Percentiles rank a stretch among this genome's conserved stretches.
Conservation (phyloP, 768 basidiomycete genomes). For the Dacryopinax primogenitus region DNA sequence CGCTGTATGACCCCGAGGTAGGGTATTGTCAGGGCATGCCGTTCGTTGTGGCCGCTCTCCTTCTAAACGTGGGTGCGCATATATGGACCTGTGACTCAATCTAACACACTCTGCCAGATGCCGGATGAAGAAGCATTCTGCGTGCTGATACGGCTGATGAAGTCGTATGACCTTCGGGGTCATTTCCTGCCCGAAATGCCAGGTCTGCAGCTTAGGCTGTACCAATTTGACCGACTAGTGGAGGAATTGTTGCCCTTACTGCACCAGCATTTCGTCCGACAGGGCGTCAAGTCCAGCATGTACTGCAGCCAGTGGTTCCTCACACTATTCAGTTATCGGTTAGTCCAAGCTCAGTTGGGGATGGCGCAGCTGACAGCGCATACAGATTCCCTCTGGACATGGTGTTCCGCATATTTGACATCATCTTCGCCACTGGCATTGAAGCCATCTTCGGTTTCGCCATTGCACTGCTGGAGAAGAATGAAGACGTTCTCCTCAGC, state of each 20-base stretch:
- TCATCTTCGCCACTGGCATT: constrained; percentile 89
- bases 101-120: constrained; percentile 48
- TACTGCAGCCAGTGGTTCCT: constrained; percentile 98
- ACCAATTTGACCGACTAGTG: constrained; percentile 83
- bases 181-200: constrained; percentile 99
- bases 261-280: constrained; percentile 83
- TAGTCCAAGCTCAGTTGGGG: constrained; percentile 21
- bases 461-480: constrained; percentile 70
- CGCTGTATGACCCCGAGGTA: constrained; percentile 84
- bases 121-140: constrained; percentile 99
- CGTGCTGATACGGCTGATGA: constrained; percentile 85
- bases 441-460: constrained; percentile 96
- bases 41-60: constrained; percentile 85
- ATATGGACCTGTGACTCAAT: background rate
- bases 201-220: constrained; percentile 78
- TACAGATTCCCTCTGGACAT: constrained; percentile 82
- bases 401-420: constrained; percentile 94
- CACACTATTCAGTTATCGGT: constrained; percentile 93
- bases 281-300: constrained; percentile 96
- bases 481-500: constrained; percentile 62
- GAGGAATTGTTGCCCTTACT: constrained; percentile 88
- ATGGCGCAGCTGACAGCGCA: background rate
- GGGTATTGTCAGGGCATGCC: constrained; percentile 97
- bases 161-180: constrained; percentile 88
- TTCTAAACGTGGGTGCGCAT: constrained; percentile 60